A percentile compares a stretch with the other conserved stretches of the same genome.
These are phyloP conservation scores for Ballota nigra DNA, from an alignment of 257 asterid species.

Conservation along the genomic window DNA sequence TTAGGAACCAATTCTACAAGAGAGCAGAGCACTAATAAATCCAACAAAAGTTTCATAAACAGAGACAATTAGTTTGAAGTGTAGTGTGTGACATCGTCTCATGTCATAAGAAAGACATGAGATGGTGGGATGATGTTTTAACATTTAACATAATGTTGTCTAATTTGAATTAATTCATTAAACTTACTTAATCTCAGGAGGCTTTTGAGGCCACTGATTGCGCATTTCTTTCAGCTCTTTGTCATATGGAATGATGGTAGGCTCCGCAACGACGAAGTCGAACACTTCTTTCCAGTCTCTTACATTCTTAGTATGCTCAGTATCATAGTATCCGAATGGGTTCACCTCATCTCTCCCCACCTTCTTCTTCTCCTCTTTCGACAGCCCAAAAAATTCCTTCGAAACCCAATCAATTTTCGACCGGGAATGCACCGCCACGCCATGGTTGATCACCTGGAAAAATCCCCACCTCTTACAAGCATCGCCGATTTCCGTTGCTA, in stretches of 20 bases:
- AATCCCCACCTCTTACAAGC: constrained; percentile 62
- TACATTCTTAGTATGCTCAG: constrained; percentile 58
- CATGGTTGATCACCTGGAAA: constrained; percentile 57
- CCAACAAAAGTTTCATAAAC: background rate
- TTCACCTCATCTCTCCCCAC: constrained; percentile 47
- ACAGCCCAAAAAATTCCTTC: constrained; percentile 30
- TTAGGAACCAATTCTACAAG: too few relatives aligned
- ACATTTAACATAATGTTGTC: too few relatives aligned
- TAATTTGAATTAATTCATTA: background rate
- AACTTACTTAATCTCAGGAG: constrained; percentile 39
- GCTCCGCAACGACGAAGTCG: constrained; percentile 38
- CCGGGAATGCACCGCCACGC: constrained; percentile 31
- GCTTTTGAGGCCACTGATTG: constrained; percentile 51
- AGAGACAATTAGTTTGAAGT: background rate
- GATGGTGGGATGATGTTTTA: too few relatives aligned
- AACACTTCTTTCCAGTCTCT: constrained; percentile 75
- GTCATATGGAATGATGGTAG: constrained; percentile 35
- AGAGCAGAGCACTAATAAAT: too few relatives aligned
- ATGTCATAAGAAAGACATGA: too few relatives aligned
- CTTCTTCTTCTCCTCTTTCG: constrained; percentile 44
- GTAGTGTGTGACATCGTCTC: background rate
- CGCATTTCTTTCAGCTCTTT: constrained; percentile 21
- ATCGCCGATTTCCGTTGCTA: constrained; percentile 35
- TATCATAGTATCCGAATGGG: constrained; percentile 50
- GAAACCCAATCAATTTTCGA: constrained; percentile 21